phyloP scores from a whole-genome alignment of 1,284 basidiomycete genomes.

The Leucoagaricus sp. region DNA sequence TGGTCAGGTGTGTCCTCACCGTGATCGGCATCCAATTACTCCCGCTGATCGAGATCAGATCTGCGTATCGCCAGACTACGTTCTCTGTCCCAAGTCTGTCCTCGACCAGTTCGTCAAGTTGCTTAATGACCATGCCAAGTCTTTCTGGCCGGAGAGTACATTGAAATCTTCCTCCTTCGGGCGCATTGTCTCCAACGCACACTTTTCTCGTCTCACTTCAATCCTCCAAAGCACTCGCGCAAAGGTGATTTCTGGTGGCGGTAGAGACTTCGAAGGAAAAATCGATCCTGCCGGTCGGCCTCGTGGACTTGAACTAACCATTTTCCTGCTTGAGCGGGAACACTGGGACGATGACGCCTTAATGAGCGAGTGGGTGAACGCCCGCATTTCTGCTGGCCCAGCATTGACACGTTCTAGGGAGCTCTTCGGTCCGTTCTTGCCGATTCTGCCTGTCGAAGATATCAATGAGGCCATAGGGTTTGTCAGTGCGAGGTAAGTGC shows the following conservation, averaged over 20 bases:
- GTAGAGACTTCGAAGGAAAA: slow-evolving; percentile 55
- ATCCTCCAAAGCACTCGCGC: slow-evolving; percentile 71
- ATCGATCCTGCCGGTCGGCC: slow-evolving; percentile 42
- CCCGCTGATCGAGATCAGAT: slow-evolving; percentile 41
- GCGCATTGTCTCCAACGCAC: slow-evolving; percentile 37
- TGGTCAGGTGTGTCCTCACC: slow-evolving; percentile 57
- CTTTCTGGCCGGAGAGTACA: slow-evolving; percentile 43
- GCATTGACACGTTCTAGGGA: slow-evolving; percentile 47
- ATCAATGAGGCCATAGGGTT: slow-evolving; percentile 72
- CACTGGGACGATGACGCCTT: slow-evolving; percentile 65
- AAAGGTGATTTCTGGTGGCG: slow-evolving; percentile 69
- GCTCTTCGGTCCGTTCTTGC: slow-evolving; percentile 77
- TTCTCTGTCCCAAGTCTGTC: slow-evolving; percentile 63
- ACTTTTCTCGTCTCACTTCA: slow-evolving; percentile 59
- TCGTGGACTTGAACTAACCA: slow-evolving; percentile 64
- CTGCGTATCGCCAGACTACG: slow-evolving; percentile 79
- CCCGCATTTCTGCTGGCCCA: neutral
- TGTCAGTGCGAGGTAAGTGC: slow-evolving; percentile 55
- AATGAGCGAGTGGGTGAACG: slow-evolving; percentile 61
- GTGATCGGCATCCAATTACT: too few species aligned
- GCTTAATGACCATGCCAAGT: slow-evolving; percentile 52
- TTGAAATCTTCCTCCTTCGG: slow-evolving; percentile 34
- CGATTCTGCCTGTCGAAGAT: slow-evolving; percentile 71
- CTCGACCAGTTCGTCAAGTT: slow-evolving; percentile 62
- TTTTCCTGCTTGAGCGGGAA: slow-evolving; percentile 46